Base-by-base conservation (phyloP, 169 alveolate genomes). In the Pseudocohnilembus persalinus region DNA sequence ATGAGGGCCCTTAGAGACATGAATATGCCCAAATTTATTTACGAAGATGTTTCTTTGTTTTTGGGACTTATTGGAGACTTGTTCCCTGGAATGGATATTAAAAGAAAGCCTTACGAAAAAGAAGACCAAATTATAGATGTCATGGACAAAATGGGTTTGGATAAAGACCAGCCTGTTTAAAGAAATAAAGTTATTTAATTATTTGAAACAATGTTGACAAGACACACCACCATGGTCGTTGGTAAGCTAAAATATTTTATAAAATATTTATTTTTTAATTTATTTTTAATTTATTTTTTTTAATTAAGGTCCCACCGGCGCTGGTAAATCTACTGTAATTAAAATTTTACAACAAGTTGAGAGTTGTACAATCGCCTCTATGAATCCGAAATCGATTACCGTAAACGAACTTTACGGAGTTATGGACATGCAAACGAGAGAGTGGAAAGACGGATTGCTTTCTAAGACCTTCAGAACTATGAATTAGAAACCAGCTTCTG, bases 171-270 rank as follows among this genome's bases (percentile, higher is more conserved):
- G 81, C 93, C 90, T 82, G 96, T 94, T 31, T 97, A 96, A 89
- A 96, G 96, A 15, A 93, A 95, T 81, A 97, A 98, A 89, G 97
- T 96, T 1, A 91, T 97, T 88, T 97, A 97, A 88, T 94, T 98
- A 85, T 96, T 94, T 89, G 99, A 97, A 93, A 97, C 98, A 65
- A 97, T 98, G 99, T 94, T 95, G 68, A 96, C 98, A 1, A 88
- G 99, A 86, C 99, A 98, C 89, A 92, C 99, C 63, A 97, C 99
- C 28, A 97, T 98, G 99, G 97, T 98, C 76, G 97, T 95, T 24
- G 92, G n/a, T n/a, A n/a, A n/a, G n/a, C n/a, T n/a, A n/a, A n/a
- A n/a, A n/a, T 25, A 75, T 25, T 75, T 75, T 73, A 16, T 16
- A 75, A 20, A 31, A 73, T 27, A 27, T n/a, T 29, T 29, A 63